Conservation (phyloP, 805 yeast genomes). For the Hanseniaspora valbyensis region DNA sequence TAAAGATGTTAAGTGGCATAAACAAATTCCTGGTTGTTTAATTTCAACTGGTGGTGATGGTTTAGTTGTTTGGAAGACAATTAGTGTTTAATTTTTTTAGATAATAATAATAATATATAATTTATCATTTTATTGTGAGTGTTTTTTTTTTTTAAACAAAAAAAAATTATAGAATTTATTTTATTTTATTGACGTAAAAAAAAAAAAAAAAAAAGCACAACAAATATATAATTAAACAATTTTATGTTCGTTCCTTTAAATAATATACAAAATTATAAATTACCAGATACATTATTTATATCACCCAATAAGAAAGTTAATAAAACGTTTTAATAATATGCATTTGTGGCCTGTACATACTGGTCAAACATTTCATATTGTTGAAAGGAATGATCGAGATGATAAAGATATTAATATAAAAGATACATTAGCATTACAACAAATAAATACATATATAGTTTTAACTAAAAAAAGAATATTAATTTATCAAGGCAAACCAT, state of each 20-base stretch:
- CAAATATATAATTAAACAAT: too few relatives aligned
- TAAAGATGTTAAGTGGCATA: conserved; percentile 96
- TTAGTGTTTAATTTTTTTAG: conserved; percentile 53
- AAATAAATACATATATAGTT: conserved; percentile 24
- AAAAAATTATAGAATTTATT: too few relatives aligned
- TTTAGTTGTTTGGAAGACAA: conserved; percentile 88
- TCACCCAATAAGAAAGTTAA: not conserved
- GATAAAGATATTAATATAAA: conserved; percentile 21
- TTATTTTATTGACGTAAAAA: too few relatives aligned
- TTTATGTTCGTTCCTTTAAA: too few relatives aligned
- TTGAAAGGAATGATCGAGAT: conserved; percentile 9
- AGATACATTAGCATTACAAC: conserved; percentile 22
- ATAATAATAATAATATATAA: not conserved
- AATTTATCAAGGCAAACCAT: conserved; percentile 28
- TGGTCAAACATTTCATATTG: conserved; percentile 23
- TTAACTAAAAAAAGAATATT: conserved; percentile 25
- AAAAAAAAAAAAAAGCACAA: too few relatives aligned
- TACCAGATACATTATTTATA: not conserved
- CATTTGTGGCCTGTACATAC: conserved; percentile 27
- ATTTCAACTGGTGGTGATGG: conserved; percentile 95
- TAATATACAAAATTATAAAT: too few relatives aligned
- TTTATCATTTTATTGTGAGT: not conserved
- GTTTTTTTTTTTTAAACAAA: too few relatives aligned
- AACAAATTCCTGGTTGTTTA: conserved; percentile 89
- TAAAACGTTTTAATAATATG: too few relatives aligned